Evolutionary conservation across 129 eudicot species (phyloP).

Genomic region (Solidago caesia): DNA sequence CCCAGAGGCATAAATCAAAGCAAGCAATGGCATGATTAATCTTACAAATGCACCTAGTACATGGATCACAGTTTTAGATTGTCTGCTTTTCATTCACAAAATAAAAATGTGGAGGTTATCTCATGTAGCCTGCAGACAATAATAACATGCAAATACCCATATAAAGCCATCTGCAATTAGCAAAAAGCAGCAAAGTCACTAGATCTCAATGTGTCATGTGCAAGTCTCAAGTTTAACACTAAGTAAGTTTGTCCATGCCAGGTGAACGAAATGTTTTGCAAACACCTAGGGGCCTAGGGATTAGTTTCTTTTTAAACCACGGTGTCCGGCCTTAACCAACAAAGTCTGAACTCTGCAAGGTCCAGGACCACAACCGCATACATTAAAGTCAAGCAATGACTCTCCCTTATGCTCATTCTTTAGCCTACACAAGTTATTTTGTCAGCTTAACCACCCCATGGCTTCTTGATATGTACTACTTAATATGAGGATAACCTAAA

Average conservation of each 20-base stretch:
- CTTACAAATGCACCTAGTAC: neutral
- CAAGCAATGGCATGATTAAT: neutral
- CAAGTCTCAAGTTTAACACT: neutral
- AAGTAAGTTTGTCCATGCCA: neutral
- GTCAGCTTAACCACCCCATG: neutral
- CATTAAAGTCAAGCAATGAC: neutral
- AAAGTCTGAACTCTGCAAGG: neutral
- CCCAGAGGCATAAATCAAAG: neutral
- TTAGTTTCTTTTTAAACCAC: no score
- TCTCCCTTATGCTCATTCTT: neutral
- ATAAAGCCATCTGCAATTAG: neutral
- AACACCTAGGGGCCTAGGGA: neutral
- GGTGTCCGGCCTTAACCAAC: neutral
- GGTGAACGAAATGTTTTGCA: neutral
- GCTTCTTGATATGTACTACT: neutral
- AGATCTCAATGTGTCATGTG: neutral
- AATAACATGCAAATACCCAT: constrained; percentile 2
- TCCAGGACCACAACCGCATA: neutral
- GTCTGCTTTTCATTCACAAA: neutral
- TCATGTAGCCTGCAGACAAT: neutral
- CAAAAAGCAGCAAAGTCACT: no score
- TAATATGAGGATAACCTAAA: neutral
- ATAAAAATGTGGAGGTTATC: neutral
- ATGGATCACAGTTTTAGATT: neutral
- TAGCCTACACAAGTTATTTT: neutral